Conservation (phyloP, 129 eudicot genomes). For the Centaurea solstitialis region DNA sequence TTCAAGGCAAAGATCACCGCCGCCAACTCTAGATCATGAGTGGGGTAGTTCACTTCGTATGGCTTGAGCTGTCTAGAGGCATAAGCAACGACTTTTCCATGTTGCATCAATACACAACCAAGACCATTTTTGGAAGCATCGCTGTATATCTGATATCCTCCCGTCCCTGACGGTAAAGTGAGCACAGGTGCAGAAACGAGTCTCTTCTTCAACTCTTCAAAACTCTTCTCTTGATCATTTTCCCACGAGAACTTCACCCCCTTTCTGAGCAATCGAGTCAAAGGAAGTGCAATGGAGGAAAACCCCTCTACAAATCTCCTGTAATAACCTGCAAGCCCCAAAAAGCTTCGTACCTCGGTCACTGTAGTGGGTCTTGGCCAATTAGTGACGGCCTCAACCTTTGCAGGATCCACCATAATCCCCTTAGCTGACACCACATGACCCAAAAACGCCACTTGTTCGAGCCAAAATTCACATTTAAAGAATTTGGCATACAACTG, state of each 20-base stretch:
- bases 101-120: neutral
- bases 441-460: no score
- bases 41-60: neutral
- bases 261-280: neutral
- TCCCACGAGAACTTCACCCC: no score
- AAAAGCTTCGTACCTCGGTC: neutral
- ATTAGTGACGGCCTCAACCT: neutral
- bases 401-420: no score
- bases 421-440: no score
- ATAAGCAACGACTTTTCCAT: neutral
- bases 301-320: neutral
- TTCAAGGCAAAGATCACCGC: neutral
- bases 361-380: neutral
- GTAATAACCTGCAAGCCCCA: neutral
- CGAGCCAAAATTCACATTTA: no score
- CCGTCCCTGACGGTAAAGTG: neutral
- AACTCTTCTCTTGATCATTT: no score
- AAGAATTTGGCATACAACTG: no score
- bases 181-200: neutral
- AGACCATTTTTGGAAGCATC: neutral
- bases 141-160: neutral
- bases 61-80: neutral
- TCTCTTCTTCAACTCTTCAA: no score
- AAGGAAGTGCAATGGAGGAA: neutral
- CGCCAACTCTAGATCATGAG: neutral